Conservation (phyloP, 257 asterid species). For the Petunia axillaris region DNA sequence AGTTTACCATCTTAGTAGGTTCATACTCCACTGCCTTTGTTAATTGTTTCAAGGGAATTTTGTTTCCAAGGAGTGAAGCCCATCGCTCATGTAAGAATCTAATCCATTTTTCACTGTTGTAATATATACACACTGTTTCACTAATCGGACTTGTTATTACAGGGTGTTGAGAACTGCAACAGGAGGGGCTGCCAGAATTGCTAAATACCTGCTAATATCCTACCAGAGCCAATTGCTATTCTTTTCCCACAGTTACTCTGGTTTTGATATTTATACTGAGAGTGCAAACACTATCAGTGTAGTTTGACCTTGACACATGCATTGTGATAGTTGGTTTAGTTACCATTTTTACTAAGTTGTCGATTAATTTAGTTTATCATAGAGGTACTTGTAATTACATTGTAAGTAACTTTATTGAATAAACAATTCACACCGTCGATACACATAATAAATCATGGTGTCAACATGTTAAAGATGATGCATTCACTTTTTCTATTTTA, state of each 20-base stretch:
- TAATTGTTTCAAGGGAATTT: too few species aligned
- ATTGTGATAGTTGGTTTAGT: neutral
- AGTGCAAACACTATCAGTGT: neutral
- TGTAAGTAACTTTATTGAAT: neutral
- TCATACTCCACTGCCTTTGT: neutral
- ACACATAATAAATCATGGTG: too few species aligned
- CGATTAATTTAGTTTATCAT: neutral
- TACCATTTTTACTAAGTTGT: constrained; percentile 1
- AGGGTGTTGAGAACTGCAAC: neutral
- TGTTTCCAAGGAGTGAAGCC: neutral
- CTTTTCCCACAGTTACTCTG: neutral
- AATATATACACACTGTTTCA: neutral
- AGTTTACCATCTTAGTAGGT: too few species aligned
- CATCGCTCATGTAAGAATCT: neutral
- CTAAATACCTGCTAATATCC: neutral
- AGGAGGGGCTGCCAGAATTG: neutral
- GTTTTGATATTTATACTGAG: neutral
- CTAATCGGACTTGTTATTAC: neutral
- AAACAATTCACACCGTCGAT: neutral
- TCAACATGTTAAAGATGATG: too few species aligned
- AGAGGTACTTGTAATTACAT: neutral
- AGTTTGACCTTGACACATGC: neutral
- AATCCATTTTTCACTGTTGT: neutral
- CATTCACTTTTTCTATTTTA: too few species aligned
- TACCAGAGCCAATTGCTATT: constrained; percentile 8